Percentiles rank a stretch among this genome's conserved stretches.
phyloP scores from a whole-genome alignment of 305 asterid species.

The Euphrasia arctica region DNA sequence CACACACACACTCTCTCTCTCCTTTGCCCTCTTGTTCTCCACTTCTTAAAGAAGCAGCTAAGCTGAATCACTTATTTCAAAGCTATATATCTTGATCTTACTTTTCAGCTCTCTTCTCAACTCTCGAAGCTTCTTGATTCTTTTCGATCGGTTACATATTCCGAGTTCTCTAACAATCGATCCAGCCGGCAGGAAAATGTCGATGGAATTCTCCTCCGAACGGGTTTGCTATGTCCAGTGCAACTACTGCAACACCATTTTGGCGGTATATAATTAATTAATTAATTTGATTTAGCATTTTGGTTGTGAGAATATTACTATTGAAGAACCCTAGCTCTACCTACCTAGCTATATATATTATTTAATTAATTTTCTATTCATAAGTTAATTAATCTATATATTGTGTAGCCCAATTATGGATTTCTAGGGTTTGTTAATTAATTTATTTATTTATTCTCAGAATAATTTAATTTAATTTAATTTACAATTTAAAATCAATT shows the following conservation, averaged over 20 bases:
- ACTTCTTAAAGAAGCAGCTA: slow-evolving; percentile 32
- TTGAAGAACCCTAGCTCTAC: no score
- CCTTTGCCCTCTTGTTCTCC: slow-evolving; percentile 21
- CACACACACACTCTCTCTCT: slow-evolving; percentile 18
- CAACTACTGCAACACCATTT: slow-evolving; percentile 85
- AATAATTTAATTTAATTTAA: background rate
- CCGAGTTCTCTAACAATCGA: slow-evolving; percentile 10
- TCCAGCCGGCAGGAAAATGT: slow-evolving; percentile 41
- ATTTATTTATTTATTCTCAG: background rate
- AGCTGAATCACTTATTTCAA: slow-evolving; percentile 23
- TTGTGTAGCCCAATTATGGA: no score
- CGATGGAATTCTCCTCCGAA: slow-evolving; percentile 62
- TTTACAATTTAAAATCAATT: background rate
- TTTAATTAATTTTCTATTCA: background rate
- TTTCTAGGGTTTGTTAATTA: background rate
- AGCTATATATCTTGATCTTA: slow-evolving; percentile 35
- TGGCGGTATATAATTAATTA: slow-evolving; percentile 60
- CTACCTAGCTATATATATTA: no score
- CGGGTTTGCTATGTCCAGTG: slow-evolving; percentile 86
- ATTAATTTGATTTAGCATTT: no score
- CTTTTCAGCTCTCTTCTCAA: slow-evolving; percentile 14
- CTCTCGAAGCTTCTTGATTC: slow-evolving; percentile 12
- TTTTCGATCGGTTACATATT: background rate
- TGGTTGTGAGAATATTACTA: background rate
- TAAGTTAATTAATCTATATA: no score